phyloP scores from a whole-genome alignment of 306 rosid genomes.

The Castanea crenata region DNA sequence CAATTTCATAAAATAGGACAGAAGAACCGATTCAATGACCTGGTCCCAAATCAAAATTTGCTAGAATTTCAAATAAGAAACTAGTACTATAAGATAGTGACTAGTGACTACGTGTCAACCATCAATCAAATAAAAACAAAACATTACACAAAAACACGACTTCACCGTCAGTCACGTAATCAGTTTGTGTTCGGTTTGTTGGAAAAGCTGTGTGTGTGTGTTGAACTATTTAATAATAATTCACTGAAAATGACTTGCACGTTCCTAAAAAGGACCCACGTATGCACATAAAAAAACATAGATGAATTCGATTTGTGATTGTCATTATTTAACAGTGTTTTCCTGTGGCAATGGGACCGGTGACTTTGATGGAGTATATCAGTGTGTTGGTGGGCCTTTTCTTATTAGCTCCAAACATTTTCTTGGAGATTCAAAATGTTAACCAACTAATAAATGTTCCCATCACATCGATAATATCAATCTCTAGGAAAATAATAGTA shows the following conservation, averaged over 20 bases:
- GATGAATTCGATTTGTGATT: too few species aligned
- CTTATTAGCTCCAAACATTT: too few species aligned
- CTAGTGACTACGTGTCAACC: neutral
- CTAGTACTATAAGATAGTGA: neutral
- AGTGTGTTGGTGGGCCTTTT: too few species aligned
- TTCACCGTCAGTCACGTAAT: neutral
- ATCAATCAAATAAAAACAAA: neutral
- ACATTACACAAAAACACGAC: neutral
- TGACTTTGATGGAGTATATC: too few species aligned
- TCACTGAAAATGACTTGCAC: constrained; percentile 16
- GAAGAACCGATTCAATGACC: neutral
- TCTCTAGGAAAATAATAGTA: too few species aligned
- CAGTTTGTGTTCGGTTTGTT: neutral
- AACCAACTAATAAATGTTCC: too few species aligned
- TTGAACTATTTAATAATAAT: neutral
- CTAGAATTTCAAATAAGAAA: neutral
- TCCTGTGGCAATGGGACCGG: too few species aligned
- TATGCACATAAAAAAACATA: too few species aligned
- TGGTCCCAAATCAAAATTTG: neutral
- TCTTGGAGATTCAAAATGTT: too few species aligned
- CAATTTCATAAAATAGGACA: neutral
- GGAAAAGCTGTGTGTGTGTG: neutral
- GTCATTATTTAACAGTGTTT: too few species aligned
- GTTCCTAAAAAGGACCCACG: neutral
- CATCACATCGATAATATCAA: too few species aligned